Evolutionary conservation across 78 protist genomes (phyloP), one percentile per base, ranked within the genome.

Genomic region (Blattamonas nauphoetae): DNA sequence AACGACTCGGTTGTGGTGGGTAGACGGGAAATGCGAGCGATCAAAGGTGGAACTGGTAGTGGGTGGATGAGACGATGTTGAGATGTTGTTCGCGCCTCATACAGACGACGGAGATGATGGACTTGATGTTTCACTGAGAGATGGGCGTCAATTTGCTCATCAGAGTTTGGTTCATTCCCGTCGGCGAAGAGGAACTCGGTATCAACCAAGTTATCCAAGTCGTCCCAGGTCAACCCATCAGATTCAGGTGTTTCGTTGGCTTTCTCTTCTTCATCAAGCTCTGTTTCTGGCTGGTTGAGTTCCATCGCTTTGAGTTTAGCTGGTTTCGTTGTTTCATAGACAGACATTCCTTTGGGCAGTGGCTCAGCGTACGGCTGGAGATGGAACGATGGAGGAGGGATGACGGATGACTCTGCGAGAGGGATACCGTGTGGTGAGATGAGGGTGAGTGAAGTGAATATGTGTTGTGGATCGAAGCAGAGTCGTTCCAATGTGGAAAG

Each of bases 361-460:
- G 71, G 71, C 71, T 55, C 71, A 55, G 71, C 71, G 41, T 38
- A 21, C 43, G 83, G 83, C 4, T 79, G 83, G 32, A 38, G 6
- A 21, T 79, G 83, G 83, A 33, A 21, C 33, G 43, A 5, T 5
- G 83, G 83, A 11, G 83, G 41, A 6, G 83, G 83, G 42, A 79
- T 11, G 41, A 79, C 41, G 42, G 83, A 33, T 4, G 43, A 33
- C 45, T 33, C 84, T 44, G 1, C 34, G 1, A 34, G 1, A 5
- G 71, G 86, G 1, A 84, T 44, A 4, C 86, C 89, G 45, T 4
- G 0, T 3, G 88, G 89, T 0, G 85, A 43, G 78, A 87, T 34
- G 2, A 87, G 89, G 3, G 45, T 1, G 45, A 87, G 44, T 36
- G 3, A 41, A 43, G 44, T 38, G 89, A 87, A 87, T 46, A 34